These are phyloP conservation scores for Anthostomella pinea DNA, from an alignment of 2,329 filamentous ascomycete genomes.

Conservation along the genomic window DNA sequence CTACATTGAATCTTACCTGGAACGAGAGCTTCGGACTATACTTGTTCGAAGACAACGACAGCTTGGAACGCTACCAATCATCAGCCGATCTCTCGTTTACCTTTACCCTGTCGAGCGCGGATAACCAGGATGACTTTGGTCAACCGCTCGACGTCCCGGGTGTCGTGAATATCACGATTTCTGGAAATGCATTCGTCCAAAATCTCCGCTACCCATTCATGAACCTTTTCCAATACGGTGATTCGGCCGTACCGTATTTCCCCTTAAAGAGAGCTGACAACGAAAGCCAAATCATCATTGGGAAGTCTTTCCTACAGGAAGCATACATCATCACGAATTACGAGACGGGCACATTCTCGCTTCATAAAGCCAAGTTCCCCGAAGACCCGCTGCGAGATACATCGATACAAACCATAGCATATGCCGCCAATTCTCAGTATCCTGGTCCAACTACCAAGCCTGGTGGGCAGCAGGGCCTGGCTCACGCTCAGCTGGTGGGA, in stretches of 20 bases:
- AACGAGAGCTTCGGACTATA: slow-evolving; percentile 64
- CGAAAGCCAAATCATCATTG: slow-evolving; percentile 57
- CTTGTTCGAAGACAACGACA: slow-evolving; percentile 55
- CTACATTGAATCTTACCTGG: slow-evolving; percentile 61
- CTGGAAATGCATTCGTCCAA: slow-evolving; percentile 49
- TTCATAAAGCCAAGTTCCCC: slow-evolving; percentile 57
- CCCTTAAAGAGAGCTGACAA: slow-evolving; percentile 57
- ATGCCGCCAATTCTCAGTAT: slow-evolving; percentile 45
- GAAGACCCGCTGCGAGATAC: slow-evolving; percentile 37
- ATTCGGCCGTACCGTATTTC: slow-evolving; percentile 58
- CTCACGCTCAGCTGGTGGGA: slow-evolving; percentile 42
- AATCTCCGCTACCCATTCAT: slow-evolving; percentile 49
- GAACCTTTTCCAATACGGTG: slow-evolving; percentile 42
- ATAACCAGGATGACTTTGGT: slow-evolving; percentile 52
- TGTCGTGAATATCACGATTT: slow-evolving; percentile 56
- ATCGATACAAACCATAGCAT: slow-evolving; percentile 41
- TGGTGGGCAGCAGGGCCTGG: slow-evolving; percentile 30
- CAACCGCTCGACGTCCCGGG: slow-evolving; percentile 46
- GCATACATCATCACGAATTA: slow-evolving; percentile 59
- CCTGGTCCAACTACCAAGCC: slow-evolving; percentile 33
- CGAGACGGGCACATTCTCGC: slow-evolving; percentile 49
- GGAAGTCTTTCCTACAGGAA: slow-evolving; percentile 69
- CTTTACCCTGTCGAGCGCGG: slow-evolving; percentile 54
- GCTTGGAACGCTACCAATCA: slow-evolving; percentile 45
- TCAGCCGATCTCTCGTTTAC: slow-evolving; percentile 50